These are phyloP conservation scores for Cotoneaster glaucophyllus DNA, from an alignment of 306 rosid species.

Conservation along the genomic window DNA sequence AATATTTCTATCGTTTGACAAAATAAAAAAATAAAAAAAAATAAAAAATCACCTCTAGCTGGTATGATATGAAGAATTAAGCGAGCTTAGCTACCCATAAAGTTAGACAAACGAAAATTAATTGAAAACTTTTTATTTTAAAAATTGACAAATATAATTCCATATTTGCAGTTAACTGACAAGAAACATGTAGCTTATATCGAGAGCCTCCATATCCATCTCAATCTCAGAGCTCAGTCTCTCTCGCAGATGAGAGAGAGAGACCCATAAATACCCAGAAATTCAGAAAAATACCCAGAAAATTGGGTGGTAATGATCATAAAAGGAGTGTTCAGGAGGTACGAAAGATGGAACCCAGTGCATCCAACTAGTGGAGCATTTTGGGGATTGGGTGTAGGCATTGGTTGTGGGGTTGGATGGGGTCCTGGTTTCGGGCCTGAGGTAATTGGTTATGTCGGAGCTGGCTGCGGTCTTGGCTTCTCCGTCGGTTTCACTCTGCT, in stretches of 20 bases:
- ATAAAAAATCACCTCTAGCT: too few relatives aligned
- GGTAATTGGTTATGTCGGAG: conserved; percentile 84
- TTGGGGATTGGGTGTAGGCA: conserved; percentile 92
- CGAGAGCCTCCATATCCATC: not conserved
- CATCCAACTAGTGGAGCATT: conserved; percentile 89
- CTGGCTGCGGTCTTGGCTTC: conserved; percentile 94
- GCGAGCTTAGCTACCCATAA: too few relatives aligned
- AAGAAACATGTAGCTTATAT: too few relatives aligned
- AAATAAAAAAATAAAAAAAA: too few relatives aligned
- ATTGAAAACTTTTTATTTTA: too few relatives aligned
- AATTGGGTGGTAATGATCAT: conserved; percentile 43
- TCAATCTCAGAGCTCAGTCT: not conserved
- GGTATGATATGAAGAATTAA: too few relatives aligned
- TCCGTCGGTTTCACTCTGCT: conserved; percentile 74
- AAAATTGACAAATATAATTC: too few relatives aligned
- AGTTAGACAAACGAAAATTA: too few relatives aligned
- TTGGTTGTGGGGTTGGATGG: conserved; percentile 98
- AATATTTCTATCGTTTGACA: too few relatives aligned
- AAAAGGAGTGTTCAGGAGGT: conserved; percentile 64
- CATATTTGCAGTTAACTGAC: too few relatives aligned
- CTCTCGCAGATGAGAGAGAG: not conserved
- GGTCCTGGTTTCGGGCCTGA: conserved; percentile 99
- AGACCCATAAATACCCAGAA: not conserved
- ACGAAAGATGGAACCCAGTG: conserved; percentile 85
- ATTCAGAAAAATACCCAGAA: not conserved